phyloP scores from a whole-genome alignment of 1,284 basidiomycete species.

The Phlebopus sp. region DNA sequence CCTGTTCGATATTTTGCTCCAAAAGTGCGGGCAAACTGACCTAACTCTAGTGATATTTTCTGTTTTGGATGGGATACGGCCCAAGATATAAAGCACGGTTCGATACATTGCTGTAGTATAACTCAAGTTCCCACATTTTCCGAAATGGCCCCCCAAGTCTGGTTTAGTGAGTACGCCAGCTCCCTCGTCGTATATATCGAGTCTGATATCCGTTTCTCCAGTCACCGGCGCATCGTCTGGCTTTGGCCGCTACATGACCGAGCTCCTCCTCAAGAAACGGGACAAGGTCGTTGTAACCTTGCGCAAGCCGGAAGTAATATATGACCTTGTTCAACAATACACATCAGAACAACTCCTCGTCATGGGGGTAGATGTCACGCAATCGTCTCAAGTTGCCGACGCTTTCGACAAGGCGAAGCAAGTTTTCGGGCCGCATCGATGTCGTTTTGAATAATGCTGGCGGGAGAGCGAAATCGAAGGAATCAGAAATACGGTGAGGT shows the following conservation, averaged over 20 bases:
- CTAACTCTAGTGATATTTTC: too few species aligned
- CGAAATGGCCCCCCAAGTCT: not conserved
- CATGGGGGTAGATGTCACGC: slow-evolving; percentile 36
- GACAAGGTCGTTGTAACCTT: slow-evolving; percentile 31
- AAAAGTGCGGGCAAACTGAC: too few species aligned
- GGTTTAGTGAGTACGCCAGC: not conserved
- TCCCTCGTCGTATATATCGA: too few species aligned
- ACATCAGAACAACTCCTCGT: slow-evolving; percentile 31
- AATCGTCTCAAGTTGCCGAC: slow-evolving; percentile 22
- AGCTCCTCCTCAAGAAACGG: slow-evolving; percentile 22
- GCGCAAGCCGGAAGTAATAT: slow-evolving; percentile 22
- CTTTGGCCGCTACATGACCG: slow-evolving; percentile 10
- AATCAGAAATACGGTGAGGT: slow-evolving; percentile 15
- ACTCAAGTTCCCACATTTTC: too few species aligned
- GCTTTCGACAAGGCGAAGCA: slow-evolving; percentile 32
- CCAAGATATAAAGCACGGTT: too few species aligned
- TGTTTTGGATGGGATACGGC: too few species aligned
- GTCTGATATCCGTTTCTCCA: not conserved
- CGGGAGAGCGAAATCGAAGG: slow-evolving; percentile 7
- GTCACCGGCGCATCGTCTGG: slow-evolving; percentile 10
- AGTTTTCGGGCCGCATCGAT: slow-evolving; percentile 35
- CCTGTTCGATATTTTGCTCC: too few species aligned
- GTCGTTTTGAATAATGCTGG: slow-evolving; percentile 41
- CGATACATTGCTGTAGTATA: too few species aligned
- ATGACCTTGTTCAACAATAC: slow-evolving; percentile 22